A percentile compares a stretch with the other conserved stretches of the same genome.
Evolutionary conservation across 2,329 filamentous ascomycete species (phyloP).

Genomic region (Alternaria conjuncta): DNA sequence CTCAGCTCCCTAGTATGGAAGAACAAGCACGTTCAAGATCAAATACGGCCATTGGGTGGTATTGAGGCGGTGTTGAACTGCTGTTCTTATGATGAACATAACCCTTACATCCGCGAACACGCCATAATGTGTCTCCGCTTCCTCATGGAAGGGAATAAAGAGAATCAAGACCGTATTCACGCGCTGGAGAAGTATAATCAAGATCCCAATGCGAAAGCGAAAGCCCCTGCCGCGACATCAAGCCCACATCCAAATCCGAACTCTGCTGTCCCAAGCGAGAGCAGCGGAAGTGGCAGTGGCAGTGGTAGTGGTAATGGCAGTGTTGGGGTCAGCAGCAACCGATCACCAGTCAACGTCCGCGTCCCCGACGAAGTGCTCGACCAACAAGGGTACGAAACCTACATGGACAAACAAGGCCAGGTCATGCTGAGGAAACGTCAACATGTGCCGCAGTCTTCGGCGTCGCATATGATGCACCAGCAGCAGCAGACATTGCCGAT

Average conservation of each 20-base stretch:
- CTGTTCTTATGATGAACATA: constrained; percentile 89
- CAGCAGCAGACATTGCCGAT: background rate
- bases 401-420: constrained; percentile 57
- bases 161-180: constrained; percentile 74
- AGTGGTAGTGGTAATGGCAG: background rate
- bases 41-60: constrained; percentile 83
- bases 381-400: constrained; percentile 58
- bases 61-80: constrained; percentile 88
- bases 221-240: constrained; percentile 3
- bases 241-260: background rate
- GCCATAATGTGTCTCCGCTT: constrained; percentile 61
- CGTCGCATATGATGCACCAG: background rate
- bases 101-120: constrained; percentile 90
- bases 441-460: constrained; percentile 11
- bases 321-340: background rate
- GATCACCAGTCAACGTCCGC: constrained; percentile 36
- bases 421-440: constrained; percentile 56
- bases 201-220: constrained; percentile 20
- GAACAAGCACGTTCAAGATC: constrained; percentile 81
- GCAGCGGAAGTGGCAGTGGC: background rate
- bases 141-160: constrained; percentile 74
- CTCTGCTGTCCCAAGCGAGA: background rate
- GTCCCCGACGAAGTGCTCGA: constrained; percentile 58
- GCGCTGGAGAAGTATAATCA: constrained; percentile 57
- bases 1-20: constrained; percentile 90